phyloP scores from a whole-genome alignment of 306 rosid genomes.

The Hippophae gyantsensis region DNA sequence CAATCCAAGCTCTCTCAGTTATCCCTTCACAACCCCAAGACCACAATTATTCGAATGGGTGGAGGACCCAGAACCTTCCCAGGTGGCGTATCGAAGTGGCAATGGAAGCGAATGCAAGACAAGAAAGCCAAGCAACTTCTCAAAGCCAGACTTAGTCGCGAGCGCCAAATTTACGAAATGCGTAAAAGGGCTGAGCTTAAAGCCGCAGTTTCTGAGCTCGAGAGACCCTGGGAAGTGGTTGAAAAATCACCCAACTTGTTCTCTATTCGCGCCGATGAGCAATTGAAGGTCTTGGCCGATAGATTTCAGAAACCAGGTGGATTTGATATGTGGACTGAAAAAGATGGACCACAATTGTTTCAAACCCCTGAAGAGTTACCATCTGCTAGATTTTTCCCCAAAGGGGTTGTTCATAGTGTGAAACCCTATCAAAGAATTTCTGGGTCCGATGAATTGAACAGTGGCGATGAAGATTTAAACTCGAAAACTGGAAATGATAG shows the following conservation, averaged over 20 bases:
- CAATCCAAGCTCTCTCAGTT: conserved; percentile 18
- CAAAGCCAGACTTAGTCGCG: conserved; percentile 73
- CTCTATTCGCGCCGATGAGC: conserved; percentile 73
- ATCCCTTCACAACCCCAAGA: conserved; percentile 18
- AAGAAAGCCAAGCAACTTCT: conserved; percentile 77
- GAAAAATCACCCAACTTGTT: conserved; percentile 65
- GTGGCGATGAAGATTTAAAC: conserved; percentile 9
- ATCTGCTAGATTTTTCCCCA: conserved; percentile 82
- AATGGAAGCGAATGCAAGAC: conserved; percentile 94
- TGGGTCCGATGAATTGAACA: conserved; percentile 26
- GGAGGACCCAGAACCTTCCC: conserved; percentile 96
- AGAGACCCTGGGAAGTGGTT: conserved; percentile 87
- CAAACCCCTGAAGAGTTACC: conserved; percentile 69
- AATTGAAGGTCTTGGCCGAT: conserved; percentile 80
- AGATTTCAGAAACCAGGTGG: conserved; percentile 89
- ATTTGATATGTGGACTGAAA: conserved; percentile 75
- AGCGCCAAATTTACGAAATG: conserved; percentile 94
- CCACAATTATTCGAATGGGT: conserved; percentile 73
- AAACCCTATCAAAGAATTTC: conserved; percentile 52
- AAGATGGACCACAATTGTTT: conserved; percentile 77
- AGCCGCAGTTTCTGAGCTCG: conserved; percentile 83
- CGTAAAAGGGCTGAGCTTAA: conserved; percentile 85
- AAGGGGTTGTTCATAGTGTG: conserved; percentile 86
- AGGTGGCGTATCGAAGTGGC: conserved; percentile 95
- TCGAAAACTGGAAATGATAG: conserved; percentile 11